Conservation (phyloP, 257 asterid species). For the Gentiana dahurica region DNA sequence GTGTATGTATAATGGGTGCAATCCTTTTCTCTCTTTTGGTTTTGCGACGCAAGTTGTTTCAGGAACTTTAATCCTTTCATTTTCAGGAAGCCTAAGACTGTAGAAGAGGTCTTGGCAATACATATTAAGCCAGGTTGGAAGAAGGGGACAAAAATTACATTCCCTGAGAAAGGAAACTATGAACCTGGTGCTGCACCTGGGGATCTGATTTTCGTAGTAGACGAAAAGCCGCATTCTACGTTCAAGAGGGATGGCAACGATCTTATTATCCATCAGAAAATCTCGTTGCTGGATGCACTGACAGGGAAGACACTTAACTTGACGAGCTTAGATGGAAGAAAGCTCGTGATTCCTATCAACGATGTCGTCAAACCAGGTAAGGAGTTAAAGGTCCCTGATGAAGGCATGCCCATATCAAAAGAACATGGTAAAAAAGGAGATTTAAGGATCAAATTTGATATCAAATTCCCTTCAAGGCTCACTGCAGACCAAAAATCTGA, state of each 20-base stretch:
- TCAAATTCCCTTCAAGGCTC: constrained; percentile 81
- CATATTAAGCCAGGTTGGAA: constrained; percentile 90
- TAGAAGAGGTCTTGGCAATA: constrained; percentile 83
- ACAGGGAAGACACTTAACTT: constrained; percentile 65
- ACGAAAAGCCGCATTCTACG: constrained; percentile 67
- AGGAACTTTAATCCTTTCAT: no score
- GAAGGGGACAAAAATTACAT: constrained; percentile 87
- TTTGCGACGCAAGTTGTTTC: no score
- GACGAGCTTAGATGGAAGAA: constrained; percentile 64
- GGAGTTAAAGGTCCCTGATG: constrained; percentile 55
- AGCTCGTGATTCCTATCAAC: constrained; percentile 38
- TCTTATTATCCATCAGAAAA: constrained; percentile 45
- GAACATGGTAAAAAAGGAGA: constrained; percentile 80
- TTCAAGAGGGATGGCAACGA: constrained; percentile 85
- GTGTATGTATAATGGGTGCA: no score
- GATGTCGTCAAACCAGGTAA: constrained; percentile 77
- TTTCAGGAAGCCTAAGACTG: constrained; percentile 58
- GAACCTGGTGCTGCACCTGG: constrained; percentile 65
- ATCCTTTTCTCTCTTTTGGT: no score
- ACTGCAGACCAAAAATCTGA: constrained; percentile 71
- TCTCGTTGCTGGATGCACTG: constrained; percentile 77
- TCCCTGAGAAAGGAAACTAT: constrained; percentile 86
- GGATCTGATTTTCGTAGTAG: constrained; percentile 70
- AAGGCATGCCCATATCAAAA: constrained; percentile 95
- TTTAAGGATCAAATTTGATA: constrained; percentile 71